Evolutionary conservation across 257 asterid species (phyloP).

Genomic region (Fraxinus excelsior): DNA sequence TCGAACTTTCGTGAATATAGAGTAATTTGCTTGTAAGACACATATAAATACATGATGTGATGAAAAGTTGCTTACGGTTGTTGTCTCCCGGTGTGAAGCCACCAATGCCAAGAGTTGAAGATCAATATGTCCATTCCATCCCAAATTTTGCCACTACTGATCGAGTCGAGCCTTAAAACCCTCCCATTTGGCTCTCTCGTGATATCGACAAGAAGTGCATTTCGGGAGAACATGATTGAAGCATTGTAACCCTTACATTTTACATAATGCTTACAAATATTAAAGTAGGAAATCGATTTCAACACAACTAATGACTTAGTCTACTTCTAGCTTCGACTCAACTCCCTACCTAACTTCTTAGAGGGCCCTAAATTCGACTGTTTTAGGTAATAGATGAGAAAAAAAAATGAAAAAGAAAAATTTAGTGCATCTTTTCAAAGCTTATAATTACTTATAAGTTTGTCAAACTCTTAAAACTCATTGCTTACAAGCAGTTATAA

Average conservation of each 20-base stretch:
- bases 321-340: background rate
- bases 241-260: slow-evolving; percentile 25
- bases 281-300: background rate
- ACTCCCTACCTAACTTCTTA: too few species aligned
- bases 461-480: too few species aligned
- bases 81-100: slow-evolving; percentile 38
- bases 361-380: too few species aligned
- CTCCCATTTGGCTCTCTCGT: slow-evolving; percentile 10
- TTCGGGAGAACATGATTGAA: slow-evolving; percentile 19
- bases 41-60: too few species aligned
- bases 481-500: too few species aligned
- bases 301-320: background rate
- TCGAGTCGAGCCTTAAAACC: slow-evolving; percentile 30
- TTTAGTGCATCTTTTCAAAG: too few species aligned
- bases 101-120: slow-evolving; percentile 47
- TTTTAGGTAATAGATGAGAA: too few species aligned
- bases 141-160: slow-evolving; percentile 21
- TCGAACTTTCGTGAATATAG: background rate
- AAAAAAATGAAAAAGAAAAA: too few species aligned
- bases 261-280: background rate
- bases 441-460: too few species aligned
- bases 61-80: slow-evolving; percentile 28
- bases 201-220: slow-evolving; percentile 33
- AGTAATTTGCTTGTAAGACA: too few species aligned
- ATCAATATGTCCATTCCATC: slow-evolving; percentile 29